phyloP scores from a whole-genome alignment of 441 rosid genomes.

The Pelargonium fulgidum region DNA sequence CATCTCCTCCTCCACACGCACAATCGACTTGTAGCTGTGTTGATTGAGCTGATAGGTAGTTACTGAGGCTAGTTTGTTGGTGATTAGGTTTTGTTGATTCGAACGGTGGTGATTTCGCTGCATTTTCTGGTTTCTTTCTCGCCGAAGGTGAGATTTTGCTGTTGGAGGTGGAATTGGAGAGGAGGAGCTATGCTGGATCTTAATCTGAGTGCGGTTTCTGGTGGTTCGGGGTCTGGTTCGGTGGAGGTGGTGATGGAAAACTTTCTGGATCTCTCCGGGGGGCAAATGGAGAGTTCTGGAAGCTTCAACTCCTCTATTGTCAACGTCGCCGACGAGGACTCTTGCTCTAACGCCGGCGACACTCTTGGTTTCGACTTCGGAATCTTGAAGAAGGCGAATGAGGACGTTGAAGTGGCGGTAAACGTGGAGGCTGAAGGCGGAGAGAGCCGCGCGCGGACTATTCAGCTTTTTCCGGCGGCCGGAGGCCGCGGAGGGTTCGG shows the following conservation, averaged over 20 bases:
- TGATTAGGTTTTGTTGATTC: too few species aligned
- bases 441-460: conserved; percentile 23
- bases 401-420: background rate
- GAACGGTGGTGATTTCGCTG: background rate
- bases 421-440: background rate
- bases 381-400: conserved; percentile 11
- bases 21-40: too few species aligned
- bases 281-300: conserved; percentile 31
- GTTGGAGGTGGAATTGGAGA: background rate
- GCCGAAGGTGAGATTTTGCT: too few species aligned
- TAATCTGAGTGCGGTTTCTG: conserved; percentile 25
- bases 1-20: too few species aligned
- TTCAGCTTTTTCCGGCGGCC: conserved; percentile 33
- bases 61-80: too few species aligned
- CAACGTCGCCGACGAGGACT: conserved; percentile 32
- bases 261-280: conserved; percentile 13
- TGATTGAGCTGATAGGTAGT: too few species aligned
- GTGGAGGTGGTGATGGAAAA: conserved; percentile 17
- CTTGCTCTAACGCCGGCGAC: conserved; percentile 27
- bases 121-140: background rate
- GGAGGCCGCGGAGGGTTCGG: conserved; percentile 26
- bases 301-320: conserved; percentile 35
- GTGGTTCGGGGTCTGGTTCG: conserved; percentile 7
- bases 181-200: conserved; percentile 37
- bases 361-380: conserved; percentile 22